Base-by-base conservation (phyloP, 2,329 filamentous ascomycete species). In the Cadophora gregata region DNA sequence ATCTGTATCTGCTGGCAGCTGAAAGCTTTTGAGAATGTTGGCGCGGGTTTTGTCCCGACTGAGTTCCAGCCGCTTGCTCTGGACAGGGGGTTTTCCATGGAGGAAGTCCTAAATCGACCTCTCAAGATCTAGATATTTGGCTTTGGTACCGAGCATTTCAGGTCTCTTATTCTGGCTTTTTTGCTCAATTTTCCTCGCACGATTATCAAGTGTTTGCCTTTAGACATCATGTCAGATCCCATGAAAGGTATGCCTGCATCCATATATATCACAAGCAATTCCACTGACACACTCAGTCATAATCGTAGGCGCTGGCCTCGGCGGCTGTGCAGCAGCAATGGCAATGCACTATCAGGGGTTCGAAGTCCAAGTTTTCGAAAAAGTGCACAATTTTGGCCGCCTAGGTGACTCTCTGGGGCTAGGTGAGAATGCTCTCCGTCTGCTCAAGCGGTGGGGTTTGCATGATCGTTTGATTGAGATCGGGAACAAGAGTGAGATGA, bases 221-320 rank as follows among this genome's bases (percentile, higher is more conserved):
- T n/a, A 53, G 27, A 4, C 8, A 53, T n/a, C 8, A 62, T 67
- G 65, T 31, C 61, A 14, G 33, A 68, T 48, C 64, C 64, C 36
- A 29, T 70, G 8, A 63, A 68, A 64, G 69, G 69, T 69, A 36
- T 2, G 19, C 14, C 10, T 47, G 10, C 9, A n/a, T 8, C 19
- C 5, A 5, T 2, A 5, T 2, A 8, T 47, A 19, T 8, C 19
- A 21, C 1, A 21, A 21, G n/a, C 19, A 27, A 29, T 24, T 2
- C 14, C 36, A 55, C 59, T 63, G 48, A 66, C 25, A 36, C 33
- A n/a, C n/a, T 29, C 70, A 82, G 82, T 81, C 38, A 81, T 84
- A 31, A 77, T 84, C 25, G 80, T 84, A n/a, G 82, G 82, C 21
- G 82, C 82, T 21, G 82, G 82, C 12, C 79, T 84, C 1, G 82